These are phyloP conservation scores for Fusarium continuum DNA, from an alignment of 2,329 filamentous ascomycete genomes.

Conservation along the genomic window DNA sequence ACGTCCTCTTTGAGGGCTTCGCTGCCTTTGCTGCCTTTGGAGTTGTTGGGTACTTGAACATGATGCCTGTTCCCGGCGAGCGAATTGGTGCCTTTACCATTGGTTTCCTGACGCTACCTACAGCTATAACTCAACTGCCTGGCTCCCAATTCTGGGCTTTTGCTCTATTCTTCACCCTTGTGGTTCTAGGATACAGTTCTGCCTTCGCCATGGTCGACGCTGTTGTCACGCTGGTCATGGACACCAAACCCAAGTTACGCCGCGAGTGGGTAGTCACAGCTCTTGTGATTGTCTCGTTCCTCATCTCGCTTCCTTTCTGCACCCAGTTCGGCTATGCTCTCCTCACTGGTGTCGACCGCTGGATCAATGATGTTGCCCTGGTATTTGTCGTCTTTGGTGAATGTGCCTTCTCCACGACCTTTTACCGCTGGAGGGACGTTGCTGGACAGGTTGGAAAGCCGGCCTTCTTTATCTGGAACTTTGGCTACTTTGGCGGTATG, in stretches of 20 bases:
- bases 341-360: slow-evolving; percentile 63
- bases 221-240: slow-evolving; percentile 62
- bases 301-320: slow-evolving; percentile 65
- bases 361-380: slow-evolving; percentile 64
- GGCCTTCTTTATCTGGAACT: slow-evolving; percentile 57
- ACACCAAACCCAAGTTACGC: slow-evolving; percentile 52
- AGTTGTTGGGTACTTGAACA: slow-evolving; percentile 59
- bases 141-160: slow-evolving; percentile 67
- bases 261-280: slow-evolving; percentile 59
- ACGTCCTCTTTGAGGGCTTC: slow-evolving; percentile 66
- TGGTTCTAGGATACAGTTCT: slow-evolving; percentile 66
- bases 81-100: slow-evolving; percentile 64
- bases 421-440: slow-evolving; percentile 62
- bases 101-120: slow-evolving; percentile 66
- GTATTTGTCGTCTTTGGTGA: slow-evolving; percentile 65
- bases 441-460: slow-evolving; percentile 55
- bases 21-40: slow-evolving; percentile 61
- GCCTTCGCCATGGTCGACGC: slow-evolving; percentile 69
- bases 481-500: slow-evolving; percentile 63
- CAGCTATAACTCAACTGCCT: slow-evolving; percentile 65
- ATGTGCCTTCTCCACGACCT: slow-evolving; percentile 61
- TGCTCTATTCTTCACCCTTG: slow-evolving; percentile 66
- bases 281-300: slow-evolving; percentile 60
- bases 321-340: slow-evolving; percentile 67
- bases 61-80: slow-evolving; percentile 50